Evolutionary conservation across 179 eudicot species (phyloP).

Genomic region (Beta lomatogona): DNA sequence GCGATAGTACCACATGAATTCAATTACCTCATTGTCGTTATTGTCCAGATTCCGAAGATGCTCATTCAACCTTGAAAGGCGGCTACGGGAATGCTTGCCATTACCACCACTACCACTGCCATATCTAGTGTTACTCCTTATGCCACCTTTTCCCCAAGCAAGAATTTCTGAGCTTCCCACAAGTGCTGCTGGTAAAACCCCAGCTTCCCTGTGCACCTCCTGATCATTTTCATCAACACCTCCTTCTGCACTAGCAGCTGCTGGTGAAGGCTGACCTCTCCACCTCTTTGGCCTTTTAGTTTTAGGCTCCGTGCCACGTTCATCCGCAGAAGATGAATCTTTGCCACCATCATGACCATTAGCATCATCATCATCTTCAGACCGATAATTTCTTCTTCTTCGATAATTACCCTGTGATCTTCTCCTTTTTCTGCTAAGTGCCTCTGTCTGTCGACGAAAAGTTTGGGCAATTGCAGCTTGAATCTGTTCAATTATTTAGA

Average conservation of each 20-base stretch:
- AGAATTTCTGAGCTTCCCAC: slow-evolving; percentile 53
- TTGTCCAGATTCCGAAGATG: slow-evolving; percentile 52
- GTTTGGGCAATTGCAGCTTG: slow-evolving; percentile 86
- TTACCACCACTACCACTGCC: slow-evolving; percentile 48
- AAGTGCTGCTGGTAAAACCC: slow-evolving; percentile 40
- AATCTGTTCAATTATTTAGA: slow-evolving; percentile 45
- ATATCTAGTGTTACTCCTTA: slow-evolving; percentile 64
- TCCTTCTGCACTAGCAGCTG: slow-evolving; percentile 53
- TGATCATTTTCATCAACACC: slow-evolving; percentile 53
- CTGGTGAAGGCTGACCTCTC: slow-evolving; percentile 51
- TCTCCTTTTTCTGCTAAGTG: slow-evolving; percentile 66
- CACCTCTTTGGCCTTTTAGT: slow-evolving; percentile 55
- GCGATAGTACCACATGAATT: slow-evolving; percentile 2
- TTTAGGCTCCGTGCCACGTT: slow-evolving; percentile 53
- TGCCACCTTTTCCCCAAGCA: slow-evolving; percentile 70
- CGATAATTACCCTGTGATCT: slow-evolving; percentile 49
- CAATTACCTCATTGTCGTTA: slow-evolving; percentile 56
- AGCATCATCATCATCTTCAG: slow-evolving; percentile 60
- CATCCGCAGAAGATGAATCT: slow-evolving; percentile 73
- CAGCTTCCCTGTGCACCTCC: slow-evolving; percentile 48
- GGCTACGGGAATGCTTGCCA: slow-evolving; percentile 50
- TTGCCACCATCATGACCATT: slow-evolving; percentile 53
- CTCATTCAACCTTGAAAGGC: slow-evolving; percentile 56
- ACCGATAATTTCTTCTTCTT: slow-evolving; percentile 50
- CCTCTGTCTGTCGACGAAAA: slow-evolving; percentile 69